These are phyloP conservation scores for Exophiala alcalophila DNA, from an alignment of 2,329 filamentous ascomycete genomes.

Conservation along the genomic window DNA sequence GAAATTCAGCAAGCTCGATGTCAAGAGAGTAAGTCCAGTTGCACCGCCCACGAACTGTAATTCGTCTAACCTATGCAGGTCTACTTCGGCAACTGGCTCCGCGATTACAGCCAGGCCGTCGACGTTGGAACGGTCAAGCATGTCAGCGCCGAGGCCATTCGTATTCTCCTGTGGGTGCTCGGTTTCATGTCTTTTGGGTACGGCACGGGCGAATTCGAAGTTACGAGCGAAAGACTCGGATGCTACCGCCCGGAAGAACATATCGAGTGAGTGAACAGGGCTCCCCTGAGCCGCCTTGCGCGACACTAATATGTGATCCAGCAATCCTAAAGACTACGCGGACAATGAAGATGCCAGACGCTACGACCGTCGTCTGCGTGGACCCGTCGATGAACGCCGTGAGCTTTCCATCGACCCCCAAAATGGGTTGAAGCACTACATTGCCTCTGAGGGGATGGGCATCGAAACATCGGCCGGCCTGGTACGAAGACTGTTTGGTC, in stretches of 20 bases:
- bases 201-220: slow-evolving; percentile 79
- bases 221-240: slow-evolving; percentile 73
- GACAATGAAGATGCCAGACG: slow-evolving; percentile 81
- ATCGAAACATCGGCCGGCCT: slow-evolving; percentile 81
- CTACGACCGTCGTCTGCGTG: slow-evolving; percentile 78
- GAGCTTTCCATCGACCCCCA: slow-evolving; percentile 76
- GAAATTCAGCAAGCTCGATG: slow-evolving; percentile 84
- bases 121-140: slow-evolving; percentile 90
- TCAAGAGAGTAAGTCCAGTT: slow-evolving; percentile 55
- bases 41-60: too few species aligned
- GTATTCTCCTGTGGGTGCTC: slow-evolving; percentile 81
- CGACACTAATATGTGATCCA: slow-evolving; percentile 9
- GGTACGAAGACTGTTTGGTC: slow-evolving; percentile 68
- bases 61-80: too few species aligned
- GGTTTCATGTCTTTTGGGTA: slow-evolving; percentile 88
- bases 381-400: slow-evolving; percentile 71
- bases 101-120: slow-evolving; percentile 90
- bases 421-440: slow-evolving; percentile 87
- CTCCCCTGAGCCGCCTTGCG: neutral
- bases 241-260: slow-evolving; percentile 81
- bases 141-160: slow-evolving; percentile 85
- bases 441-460: slow-evolving; percentile 73
- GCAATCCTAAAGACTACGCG: slow-evolving; percentile 73
- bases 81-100: slow-evolving; percentile 95
- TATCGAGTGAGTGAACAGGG: slow-evolving; percentile 65